Base-by-base conservation (phyloP, 2,329 filamentous ascomycete species). In the Fusarium sp. region DNA sequence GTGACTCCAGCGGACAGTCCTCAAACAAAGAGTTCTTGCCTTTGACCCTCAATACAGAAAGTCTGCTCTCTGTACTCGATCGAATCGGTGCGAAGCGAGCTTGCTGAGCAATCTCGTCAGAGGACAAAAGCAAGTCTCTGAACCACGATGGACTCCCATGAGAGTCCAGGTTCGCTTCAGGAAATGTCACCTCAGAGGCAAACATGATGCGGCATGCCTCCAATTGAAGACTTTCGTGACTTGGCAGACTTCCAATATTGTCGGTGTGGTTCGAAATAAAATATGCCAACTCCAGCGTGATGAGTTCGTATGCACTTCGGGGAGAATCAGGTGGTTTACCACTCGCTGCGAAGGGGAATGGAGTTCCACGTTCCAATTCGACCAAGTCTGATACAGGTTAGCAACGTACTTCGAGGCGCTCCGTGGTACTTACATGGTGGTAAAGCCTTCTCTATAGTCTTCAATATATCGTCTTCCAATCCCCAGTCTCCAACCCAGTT, bases 401-500 rank as follows among this genome's bases (percentile, higher is more conserved):
- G 62, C n/a, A 12, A 30, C 1, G 1, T 22, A 6, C 34, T 18
- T 44, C 26, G 5, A n/a, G 13, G 6, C 1, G 12, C 4, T 3
- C 30, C 3, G 5, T 1, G 12, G 6, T 3, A 36, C 79, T 62
- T 70, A 83, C 82, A 84, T 8, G 84, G 83, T 10, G 82, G 82
- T 41, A 85, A 82, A 30, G 82, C 80, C 51, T 84, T 84, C 47
- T 85, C 83, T 15, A 85, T 70, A 52, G 81, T 79, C 34, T 81
- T 79, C 14, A 81, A 64, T 5, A 85, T 77, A 6, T 77, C 73
- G 1, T 78, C 70, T 9, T 84, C 82, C 39, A 85, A 84, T 2
- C 84, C 84, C 82, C 84, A 85, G 48, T 84, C 82, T 15, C 84
- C 84, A 38, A 82, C 79, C 84, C 84, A 85, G 11, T 82, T 80